Evolutionary conservation across 164 flowering plant species (phyloP).

Genomic region (Aristolochia californica): DNA sequence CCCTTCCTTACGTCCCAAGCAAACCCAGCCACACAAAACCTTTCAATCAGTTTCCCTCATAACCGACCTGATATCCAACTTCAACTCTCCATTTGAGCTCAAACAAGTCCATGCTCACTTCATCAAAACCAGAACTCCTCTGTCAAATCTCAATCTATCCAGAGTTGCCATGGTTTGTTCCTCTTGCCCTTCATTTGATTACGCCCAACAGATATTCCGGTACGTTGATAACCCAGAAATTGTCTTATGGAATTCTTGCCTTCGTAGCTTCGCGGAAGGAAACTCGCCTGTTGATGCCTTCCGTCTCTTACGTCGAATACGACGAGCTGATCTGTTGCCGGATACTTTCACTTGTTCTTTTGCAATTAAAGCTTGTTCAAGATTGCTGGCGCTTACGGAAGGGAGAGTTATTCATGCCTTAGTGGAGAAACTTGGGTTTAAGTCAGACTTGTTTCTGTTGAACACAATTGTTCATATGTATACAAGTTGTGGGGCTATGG

Average conservation of each 20-base stretch:
- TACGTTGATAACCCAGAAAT: slow-evolving; percentile 16
- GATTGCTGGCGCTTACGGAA: slow-evolving; percentile 16
- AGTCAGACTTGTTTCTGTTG: slow-evolving; percentile 36
- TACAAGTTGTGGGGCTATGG: slow-evolving; percentile 28
- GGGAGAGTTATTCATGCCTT: slow-evolving; percentile 48
- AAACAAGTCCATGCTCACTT: slow-evolving; percentile 48
- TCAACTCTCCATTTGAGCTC: slow-evolving; percentile 47
- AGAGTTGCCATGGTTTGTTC: slow-evolving; percentile 41
- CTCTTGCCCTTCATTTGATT: slow-evolving; percentile 29
- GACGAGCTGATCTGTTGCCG: slow-evolving; percentile 21
- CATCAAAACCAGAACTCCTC: slow-evolving; percentile 38
- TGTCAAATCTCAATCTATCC: slow-evolving; percentile 33
- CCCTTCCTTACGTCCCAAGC: slow-evolving; percentile 7
- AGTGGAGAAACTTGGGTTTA: slow-evolving; percentile 52
- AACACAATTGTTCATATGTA: slow-evolving; percentile 51
- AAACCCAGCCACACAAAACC: neutral
- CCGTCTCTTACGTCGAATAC: slow-evolving; percentile 29
- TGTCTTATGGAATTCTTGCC: slow-evolving; percentile 42
- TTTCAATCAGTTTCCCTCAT: neutral
- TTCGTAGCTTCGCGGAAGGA: slow-evolving; percentile 40
- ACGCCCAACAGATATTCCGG: slow-evolving; percentile 33
- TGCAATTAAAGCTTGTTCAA: slow-evolving; percentile 51
- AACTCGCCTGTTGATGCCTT: slow-evolving; percentile 37
- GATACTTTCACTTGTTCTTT: slow-evolving; percentile 55
- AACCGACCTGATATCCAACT: slow-evolving; percentile 18